phyloP scores from a whole-genome alignment of 352 stramenopile species.

The Aphanomyces astaci region DNA sequence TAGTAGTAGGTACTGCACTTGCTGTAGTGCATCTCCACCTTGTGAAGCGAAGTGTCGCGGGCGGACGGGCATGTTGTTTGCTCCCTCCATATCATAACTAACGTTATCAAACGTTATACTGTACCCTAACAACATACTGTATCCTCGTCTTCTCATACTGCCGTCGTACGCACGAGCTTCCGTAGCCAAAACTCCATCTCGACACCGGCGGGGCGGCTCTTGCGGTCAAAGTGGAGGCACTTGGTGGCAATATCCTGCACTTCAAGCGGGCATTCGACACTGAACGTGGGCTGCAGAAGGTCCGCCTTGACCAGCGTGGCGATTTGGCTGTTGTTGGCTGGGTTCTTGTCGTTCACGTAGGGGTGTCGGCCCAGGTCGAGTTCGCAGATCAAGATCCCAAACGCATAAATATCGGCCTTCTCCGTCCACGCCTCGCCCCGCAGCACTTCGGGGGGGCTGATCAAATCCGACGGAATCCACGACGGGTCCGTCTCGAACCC shows the following conservation, averaged over 20 bases:
- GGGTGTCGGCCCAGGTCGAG: slow-evolving; percentile 62
- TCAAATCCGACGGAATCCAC: slow-evolving; percentile 55
- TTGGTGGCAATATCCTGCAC: slow-evolving; percentile 22
- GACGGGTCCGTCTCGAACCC: slow-evolving; percentile 65
- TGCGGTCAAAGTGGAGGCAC: not conserved
- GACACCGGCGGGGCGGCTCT: slow-evolving; percentile 3
- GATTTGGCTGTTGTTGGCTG: slow-evolving; percentile 6
- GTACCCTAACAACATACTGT: too few relatives aligned
- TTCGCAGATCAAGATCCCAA: slow-evolving; percentile 72
- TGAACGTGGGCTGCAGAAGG: slow-evolving; percentile 21
- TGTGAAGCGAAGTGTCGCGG: too few relatives aligned
- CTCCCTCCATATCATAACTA: too few relatives aligned
- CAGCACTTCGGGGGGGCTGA: slow-evolving; percentile 63
- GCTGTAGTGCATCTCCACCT: too few relatives aligned
- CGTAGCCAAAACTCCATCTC: slow-evolving; percentile 24
- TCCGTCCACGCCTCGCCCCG: slow-evolving; percentile 60
- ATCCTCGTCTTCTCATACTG: too few relatives aligned
- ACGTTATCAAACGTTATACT: too few relatives aligned
- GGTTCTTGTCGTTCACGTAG: slow-evolving; percentile 41
- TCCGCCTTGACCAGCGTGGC: slow-evolving; percentile 20
- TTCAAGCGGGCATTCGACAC: slow-evolving; percentile 9
- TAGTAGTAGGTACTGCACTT: too few relatives aligned
- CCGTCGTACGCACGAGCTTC: not conserved
- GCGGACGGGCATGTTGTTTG: too few relatives aligned
- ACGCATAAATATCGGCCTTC: slow-evolving; percentile 63